Evolutionary conservation across 257 asterid genomes (phyloP).

Genomic region (Oldenlandia corymbosa): DNA sequence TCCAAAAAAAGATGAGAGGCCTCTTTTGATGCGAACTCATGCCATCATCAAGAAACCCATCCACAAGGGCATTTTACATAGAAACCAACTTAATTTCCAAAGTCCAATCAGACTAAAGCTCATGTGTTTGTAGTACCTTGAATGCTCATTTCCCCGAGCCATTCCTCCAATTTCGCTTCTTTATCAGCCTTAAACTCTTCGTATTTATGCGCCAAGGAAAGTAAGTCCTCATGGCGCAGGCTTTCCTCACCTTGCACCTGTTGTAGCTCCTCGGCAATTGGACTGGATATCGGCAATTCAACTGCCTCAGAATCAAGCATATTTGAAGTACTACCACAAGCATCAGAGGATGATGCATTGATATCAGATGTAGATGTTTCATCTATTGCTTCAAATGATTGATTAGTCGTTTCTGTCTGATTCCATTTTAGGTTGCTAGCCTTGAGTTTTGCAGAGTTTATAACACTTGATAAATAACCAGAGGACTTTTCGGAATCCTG

Average conservation of each 20-base stretch:
- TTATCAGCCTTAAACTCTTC: conserved; percentile 73
- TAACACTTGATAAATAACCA: conserved; percentile 62
- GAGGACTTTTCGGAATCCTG: conserved; percentile 34
- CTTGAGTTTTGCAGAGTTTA: conserved; percentile 59
- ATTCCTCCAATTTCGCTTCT: conserved; percentile 75
- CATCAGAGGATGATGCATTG: conserved; percentile 22
- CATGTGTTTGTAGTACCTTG: conserved; percentile 12
- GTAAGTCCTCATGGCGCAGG: conserved; percentile 33
- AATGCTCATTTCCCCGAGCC: conserved; percentile 51
- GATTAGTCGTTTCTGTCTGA: conserved; percentile 29
- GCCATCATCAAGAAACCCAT: too few relatives aligned
- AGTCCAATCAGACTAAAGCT: conserved; percentile 4
- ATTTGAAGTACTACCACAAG: conserved; percentile 22
- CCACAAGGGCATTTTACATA: neutral
- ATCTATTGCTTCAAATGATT: conserved; percentile 24
- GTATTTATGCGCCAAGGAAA: conserved; percentile 40
- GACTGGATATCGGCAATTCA: conserved; percentile 42
- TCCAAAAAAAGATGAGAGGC: too few relatives aligned
- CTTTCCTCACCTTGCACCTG: conserved; percentile 43
- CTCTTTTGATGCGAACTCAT: too few relatives aligned
- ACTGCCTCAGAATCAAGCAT: conserved; percentile 26
- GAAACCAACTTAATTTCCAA: neutral
- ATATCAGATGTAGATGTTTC: conserved; percentile 18
- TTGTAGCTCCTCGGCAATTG: conserved; percentile 33
- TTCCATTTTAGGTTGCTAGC: conserved; percentile 54